Evolutionary conservation across 2,329 filamentous ascomycete genomes (phyloP), one percentile per base, ranked within the genome.

Genomic region (Elsinoe fawcettii): DNA sequence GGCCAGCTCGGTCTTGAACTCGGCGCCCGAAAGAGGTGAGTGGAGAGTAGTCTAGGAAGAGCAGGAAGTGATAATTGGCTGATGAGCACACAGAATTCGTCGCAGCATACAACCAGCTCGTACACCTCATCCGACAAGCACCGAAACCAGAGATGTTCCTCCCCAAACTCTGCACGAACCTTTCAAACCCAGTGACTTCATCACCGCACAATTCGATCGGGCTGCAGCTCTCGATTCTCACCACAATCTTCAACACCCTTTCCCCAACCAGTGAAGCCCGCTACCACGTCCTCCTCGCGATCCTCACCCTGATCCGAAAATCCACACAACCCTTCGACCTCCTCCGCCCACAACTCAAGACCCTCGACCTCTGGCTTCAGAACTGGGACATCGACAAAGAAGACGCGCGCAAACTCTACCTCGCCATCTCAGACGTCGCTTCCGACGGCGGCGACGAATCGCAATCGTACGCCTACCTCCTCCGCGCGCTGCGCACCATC

Each of bases 181-280:
- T 99, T 69, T 83, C 84, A 63, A 87, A 89, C 72, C 92, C 93
- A 62, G 84, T 97, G 70, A 83, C 86, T 61, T 88, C 88, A 61
- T 95, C 92, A 53, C 88, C 90, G 56, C 78, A 86, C 65, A 91
- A 96, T 76, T 90, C 91, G 65, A 80, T 87, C 61, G 86, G 87
- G 51, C 82, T 99, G 63, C 90, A 90, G 63, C 86, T 97, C 65
- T 90, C 90, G 64, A 87, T 93, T 66, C 83, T 99, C 65, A 90
- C 89, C 69, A 96, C 91, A 66, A 84, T 99, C 69, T 99, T 97
- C 85, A 99, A 99, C 81, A 86, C 95, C 63, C 82, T 97, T 64
- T 76, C 85, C 64, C 76, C 85, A 60, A 78, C 85, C 67, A 86
- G 90, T 69, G 85, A 89, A 57, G 82, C 88, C 69, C 86, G 93